These are phyloP conservation scores for Emmonsiellopsis sp. DNA, from an alignment of 2,329 filamentous ascomycete species.

Conservation along the genomic window DNA sequence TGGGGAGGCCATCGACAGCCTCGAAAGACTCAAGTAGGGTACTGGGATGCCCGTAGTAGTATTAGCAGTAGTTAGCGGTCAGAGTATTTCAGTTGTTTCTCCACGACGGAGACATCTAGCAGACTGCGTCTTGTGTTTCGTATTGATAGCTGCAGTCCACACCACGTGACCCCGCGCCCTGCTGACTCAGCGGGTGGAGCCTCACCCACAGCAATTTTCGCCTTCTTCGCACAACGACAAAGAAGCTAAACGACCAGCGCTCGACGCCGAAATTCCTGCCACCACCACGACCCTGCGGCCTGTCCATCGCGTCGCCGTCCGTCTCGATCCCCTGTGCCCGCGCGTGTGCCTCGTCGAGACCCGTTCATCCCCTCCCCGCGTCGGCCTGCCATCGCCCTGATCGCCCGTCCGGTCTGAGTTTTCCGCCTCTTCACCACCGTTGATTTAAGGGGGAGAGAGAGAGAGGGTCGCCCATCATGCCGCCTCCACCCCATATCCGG, in stretches of 20 bases:
- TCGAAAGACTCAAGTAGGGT: too few species aligned
- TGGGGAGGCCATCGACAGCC: too few species aligned
- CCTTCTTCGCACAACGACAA: slow-evolving; percentile 12
- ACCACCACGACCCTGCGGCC: background rate
- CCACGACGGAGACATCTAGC: too few species aligned
- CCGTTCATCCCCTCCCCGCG: background rate
- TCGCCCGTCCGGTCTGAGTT: background rate
- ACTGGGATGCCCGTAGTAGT: too few species aligned
- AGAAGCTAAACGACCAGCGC: background rate
- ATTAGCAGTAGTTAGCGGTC: too few species aligned
- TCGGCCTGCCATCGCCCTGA: background rate
- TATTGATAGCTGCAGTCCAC: background rate
- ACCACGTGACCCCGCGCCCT: background rate
- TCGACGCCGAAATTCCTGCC: background rate
- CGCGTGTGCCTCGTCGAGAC: slow-evolving; percentile 3
- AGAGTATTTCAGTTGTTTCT: background rate
- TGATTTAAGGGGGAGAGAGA: slow-evolving; percentile 14
- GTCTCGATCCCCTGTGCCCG: slow-evolving; percentile 2
- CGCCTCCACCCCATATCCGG: slow-evolving; percentile 92
- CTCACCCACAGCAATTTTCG: slow-evolving; percentile 13
- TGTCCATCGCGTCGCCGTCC: background rate
- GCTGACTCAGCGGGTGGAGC: slow-evolving; percentile 1
- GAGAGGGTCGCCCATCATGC: slow-evolving; percentile 50
- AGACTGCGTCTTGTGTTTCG: too few species aligned
- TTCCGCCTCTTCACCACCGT: background rate